Evolutionary conservation across 495 filamentous ascomycete species (phyloP), one percentile per base, ranked within the genome.

Genomic region (Melanomma pulvis-pyrius): DNA sequence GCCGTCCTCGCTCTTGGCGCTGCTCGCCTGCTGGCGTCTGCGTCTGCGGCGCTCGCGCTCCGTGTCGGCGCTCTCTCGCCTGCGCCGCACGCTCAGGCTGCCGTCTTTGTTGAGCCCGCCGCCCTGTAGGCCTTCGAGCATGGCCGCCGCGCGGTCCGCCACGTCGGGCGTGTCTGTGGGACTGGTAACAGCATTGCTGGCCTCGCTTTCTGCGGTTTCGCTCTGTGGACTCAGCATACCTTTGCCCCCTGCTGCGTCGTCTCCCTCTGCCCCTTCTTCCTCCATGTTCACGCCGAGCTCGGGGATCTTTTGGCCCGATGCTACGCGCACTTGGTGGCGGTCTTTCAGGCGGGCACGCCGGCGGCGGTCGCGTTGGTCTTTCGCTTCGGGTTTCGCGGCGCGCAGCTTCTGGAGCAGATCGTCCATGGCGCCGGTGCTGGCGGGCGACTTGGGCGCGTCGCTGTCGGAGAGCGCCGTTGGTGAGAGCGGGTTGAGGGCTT

Each of bases 321-420:
- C 92, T 59, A 96, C 83, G 57, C 93, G 90, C n/a, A 96, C 87
- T 74, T 96, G 89, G 74, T 97, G 92, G n/a, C 87, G 82, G 72
- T 96, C 92, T 82, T 93, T 92, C 51, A 97, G 81, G 29, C 93
- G 82, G 29, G 93, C 92, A 69, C 94, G 84, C 53, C 93, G 87
- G 63, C 94, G 87, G 63, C 92, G 84, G 74, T 97, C 94, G 68
- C 94, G 83, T 73, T 93, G 88, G 75, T 96, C 92, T 62, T 90
- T 81, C 6, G 92, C 84, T 78, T 96, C 90, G 26, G 94, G 96
- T 32, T 92, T 93, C 1, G 94, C 94, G 39, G 92, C 92, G 56
- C 94, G 90, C 56, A 98, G 80, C 78, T 97, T 98, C 85, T 97
- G 90, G 39, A 98, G 84, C n/a, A 98, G 82, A 15, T 87, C 89